Evolutionary conservation across 805 yeast genomes (phyloP).

Genomic region (Yarrowia sp.): DNA sequence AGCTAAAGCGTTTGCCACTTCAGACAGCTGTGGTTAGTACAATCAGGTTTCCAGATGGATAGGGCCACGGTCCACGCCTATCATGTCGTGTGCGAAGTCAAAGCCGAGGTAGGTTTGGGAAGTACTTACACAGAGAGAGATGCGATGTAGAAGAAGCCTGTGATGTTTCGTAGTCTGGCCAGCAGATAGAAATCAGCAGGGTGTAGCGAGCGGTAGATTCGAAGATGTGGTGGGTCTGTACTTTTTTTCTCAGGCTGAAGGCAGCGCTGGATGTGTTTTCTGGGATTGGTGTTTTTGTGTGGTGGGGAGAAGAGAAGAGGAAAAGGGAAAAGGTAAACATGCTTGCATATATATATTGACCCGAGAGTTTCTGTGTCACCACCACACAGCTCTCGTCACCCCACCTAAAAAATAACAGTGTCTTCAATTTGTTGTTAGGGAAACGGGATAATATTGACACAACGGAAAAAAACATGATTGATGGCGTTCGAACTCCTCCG

Average conservation of each 20-base stretch:
- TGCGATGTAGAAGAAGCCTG: neutral
- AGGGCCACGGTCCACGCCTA: slow-evolving; percentile 16
- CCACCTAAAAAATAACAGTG: neutral
- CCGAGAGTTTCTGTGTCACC: slow-evolving; percentile 30
- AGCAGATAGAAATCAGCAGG: slow-evolving; percentile 9
- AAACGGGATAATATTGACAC: slow-evolving; percentile 8
- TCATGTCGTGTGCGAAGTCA: slow-evolving; percentile 36
- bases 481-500: slow-evolving; percentile 53
- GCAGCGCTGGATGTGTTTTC: slow-evolving; percentile 30
- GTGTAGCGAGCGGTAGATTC: neutral
- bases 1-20: neutral
- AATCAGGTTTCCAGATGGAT: neutral
- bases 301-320: slow-evolving; percentile 14
- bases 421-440: slow-evolving; percentile 20
- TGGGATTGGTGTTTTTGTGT: slow-evolving; percentile 11
- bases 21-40: slow-evolving; percentile 29
- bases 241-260: slow-evolving; percentile 36
- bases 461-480: slow-evolving; percentile 20
- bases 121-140: slow-evolving; percentile 23
- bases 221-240: neutral
- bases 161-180: slow-evolving; percentile 17
- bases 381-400: slow-evolving; percentile 16
- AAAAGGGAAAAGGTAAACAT: slow-evolving; percentile 34
- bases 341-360: slow-evolving; percentile 31
- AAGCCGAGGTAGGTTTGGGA: slow-evolving; percentile 6